Percentiles rank a stretch among this genome's conserved stretches.
These are phyloP conservation scores for Heliamphora exappendiculata DNA, from an alignment of 148 eudicot species.

Conservation along the genomic window DNA sequence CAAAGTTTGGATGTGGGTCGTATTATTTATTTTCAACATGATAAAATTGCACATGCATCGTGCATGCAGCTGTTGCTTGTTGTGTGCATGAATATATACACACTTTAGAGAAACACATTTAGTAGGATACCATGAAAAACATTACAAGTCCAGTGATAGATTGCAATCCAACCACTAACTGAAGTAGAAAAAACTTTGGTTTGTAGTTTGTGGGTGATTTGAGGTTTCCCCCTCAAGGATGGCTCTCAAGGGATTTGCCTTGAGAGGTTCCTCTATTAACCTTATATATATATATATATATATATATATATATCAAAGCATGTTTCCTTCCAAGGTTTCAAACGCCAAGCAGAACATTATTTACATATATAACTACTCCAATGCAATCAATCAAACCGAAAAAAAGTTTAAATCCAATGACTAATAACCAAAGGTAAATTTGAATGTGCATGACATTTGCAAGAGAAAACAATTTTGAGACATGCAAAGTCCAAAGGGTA, in stretches of 20 bases:
- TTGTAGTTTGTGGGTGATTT: no score
- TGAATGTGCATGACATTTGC: conserved; percentile 1
- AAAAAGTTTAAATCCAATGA: not conserved
- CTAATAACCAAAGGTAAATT: not conserved
- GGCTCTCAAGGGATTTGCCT: no score
- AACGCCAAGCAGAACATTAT: not conserved
- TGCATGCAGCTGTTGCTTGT: no score
- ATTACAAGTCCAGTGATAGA: not conserved
- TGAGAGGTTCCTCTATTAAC: no score
- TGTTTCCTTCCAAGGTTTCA: not conserved
- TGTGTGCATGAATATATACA: not conserved
- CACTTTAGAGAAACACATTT: not conserved
- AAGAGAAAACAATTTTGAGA: not conserved
- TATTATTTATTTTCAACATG: no score
- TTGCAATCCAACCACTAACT: not conserved
- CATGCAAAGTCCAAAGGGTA: not conserved
- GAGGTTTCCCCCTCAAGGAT: no score
- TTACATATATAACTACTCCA: not conserved
- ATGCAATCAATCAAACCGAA: not conserved
- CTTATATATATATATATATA: no score
- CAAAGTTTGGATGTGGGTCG: no score
- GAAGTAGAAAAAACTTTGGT: not conserved
- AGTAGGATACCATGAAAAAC: not conserved
- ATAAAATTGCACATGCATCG: no score
- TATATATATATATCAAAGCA: no score